Base-by-base conservation (phyloP, 371 early-diverging fungal genomes). In the Haplosporangium sp. region DNA sequence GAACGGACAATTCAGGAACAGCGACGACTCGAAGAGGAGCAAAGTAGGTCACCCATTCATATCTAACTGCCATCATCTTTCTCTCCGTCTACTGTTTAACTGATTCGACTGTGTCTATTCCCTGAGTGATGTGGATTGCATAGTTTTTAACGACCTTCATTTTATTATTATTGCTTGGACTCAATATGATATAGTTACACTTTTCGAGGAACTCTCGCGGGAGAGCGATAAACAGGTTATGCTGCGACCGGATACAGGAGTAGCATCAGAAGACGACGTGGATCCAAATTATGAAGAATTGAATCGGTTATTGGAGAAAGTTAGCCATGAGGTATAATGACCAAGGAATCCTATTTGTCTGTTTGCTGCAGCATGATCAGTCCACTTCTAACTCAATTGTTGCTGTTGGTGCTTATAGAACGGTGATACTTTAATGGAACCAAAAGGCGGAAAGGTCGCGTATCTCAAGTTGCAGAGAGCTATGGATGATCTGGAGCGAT, bases 231-330 rank as follows among this genome's bases (percentile, higher is more conserved):
- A 58, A 14, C 46, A 70, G 23, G 42, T 13, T 4, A 50, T 54
- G 11, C 20, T 37, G 38, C 62, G 59, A 46, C 62, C 69, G 51
- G 59, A 54, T 0, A 38, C 55, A 21, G 53, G 54, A 21, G 46
- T 36, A 0, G 40, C 13, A 2, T 36, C 55, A 12, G 54, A 55
- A 36, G 65, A 79, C 38, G 42, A 61, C 8, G 51, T 73, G 2
- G 72, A 67, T 23, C 67, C 76, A 2, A 14, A 38, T 8, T 79
- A 72, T 57, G 69, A 79, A 10, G 79, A 71, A 37, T 43, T 79
- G 36, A 11, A 42, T 38, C 59, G 65, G 40, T 41, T 79, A 38
- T 68, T 64, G 64, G 41, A 68, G 16, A 67, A 59, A 21, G 69
- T 48, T 36, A 53, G 12, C 11, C 57, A 60, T 18, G 63, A 70